Evolutionary conservation across 768 basidiomycete genomes (phyloP), one percentile per base, ranked within the genome.

Genomic region (Phaffia australis): DNA sequence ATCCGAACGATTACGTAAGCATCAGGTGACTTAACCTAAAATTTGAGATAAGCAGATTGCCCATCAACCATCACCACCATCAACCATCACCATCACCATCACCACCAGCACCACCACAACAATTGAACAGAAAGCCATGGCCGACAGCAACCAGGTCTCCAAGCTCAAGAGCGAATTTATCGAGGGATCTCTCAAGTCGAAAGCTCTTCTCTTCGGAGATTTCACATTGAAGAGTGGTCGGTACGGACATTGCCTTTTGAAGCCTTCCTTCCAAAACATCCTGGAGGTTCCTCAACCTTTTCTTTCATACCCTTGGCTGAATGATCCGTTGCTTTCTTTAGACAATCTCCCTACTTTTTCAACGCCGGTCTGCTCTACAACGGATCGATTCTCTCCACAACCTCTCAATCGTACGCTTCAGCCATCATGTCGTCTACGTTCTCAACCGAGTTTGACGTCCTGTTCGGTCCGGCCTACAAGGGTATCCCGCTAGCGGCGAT

Each of bases 381-480:
- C 1, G 91, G 92, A 0, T 83, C 86, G 0, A 84, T 94, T 49
- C 83, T 98, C 56, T 77, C 85, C 46, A 80, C 85, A 2, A 79
- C 94, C 56, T 84, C 90, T 11, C 79, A 82, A 3, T 89, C 92
- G 4, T 97, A 93, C 71, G 89, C 94, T 2, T 77, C 84, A 1
- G 86, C 88, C 16, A 88, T 97, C 73, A 79, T 82, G 16, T 76
- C 79, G 25, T 81, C 87, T 0, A 77, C 79, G 9, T 78, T 80
- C 51, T 63, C 74, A 55, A 73, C 76, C 16, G 72, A 75, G 30
- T 84, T 93, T 71, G 89, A 94, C 71, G 82, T 97, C 55, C 81
- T 98, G 46, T 95, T 98, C 71, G 94, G 94, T 0, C 94, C 94
- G 0, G 93, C 94, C 2, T 98, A 98, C 80, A 98, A 98, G 78